A percentile compares a stretch with the other conserved stretches of the same genome.
Evolutionary conservation across 148 eudicot species (phyloP).

Genomic region (Vaccinium myrtillus): DNA sequence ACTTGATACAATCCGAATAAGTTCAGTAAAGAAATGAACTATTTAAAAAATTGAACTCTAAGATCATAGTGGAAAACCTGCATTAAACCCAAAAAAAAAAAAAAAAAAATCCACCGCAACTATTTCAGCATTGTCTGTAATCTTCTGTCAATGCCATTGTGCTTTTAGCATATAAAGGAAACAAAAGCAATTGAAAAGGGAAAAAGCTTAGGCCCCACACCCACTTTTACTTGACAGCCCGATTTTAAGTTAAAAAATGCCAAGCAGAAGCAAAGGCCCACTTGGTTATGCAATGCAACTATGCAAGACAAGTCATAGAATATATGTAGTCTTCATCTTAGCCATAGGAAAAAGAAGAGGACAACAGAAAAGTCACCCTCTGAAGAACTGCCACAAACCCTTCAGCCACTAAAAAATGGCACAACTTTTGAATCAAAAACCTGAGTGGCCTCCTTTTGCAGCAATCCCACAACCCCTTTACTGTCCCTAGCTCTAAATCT

Average conservation of each 20-base stretch:
- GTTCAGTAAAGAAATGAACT: neutral
- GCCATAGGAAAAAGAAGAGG: conserved; percentile 9
- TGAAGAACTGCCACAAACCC: conserved; percentile 14
- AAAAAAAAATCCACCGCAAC: neutral
- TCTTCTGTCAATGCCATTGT: neutral
- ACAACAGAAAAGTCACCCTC: conserved; percentile 9
- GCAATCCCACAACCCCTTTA: conserved; percentile 14
- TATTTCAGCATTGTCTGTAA: neutral
- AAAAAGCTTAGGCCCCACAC: neutral
- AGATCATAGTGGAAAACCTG: neutral
- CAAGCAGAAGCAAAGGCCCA: neutral
- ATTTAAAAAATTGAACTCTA: neutral
- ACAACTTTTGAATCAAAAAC: conserved; percentile 8
- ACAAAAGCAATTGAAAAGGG: neutral
- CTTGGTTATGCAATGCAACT: neutral
- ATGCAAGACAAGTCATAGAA: neutral
- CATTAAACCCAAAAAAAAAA: neutral
- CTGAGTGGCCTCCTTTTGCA: conserved; percentile 19
- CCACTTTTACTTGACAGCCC: neutral
- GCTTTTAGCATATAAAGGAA: neutral
- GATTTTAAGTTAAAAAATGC: neutral
- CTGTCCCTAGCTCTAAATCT: conserved; percentile 3
- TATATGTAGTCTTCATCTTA: neutral
- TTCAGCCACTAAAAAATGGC: neutral
- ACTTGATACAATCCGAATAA: neutral